Percentiles rank a stretch among this genome's conserved stretches.
These are phyloP conservation scores for Verticillium alfalfae DNA, from an alignment of 2,329 filamentous ascomycete species.

Conservation along the genomic window DNA sequence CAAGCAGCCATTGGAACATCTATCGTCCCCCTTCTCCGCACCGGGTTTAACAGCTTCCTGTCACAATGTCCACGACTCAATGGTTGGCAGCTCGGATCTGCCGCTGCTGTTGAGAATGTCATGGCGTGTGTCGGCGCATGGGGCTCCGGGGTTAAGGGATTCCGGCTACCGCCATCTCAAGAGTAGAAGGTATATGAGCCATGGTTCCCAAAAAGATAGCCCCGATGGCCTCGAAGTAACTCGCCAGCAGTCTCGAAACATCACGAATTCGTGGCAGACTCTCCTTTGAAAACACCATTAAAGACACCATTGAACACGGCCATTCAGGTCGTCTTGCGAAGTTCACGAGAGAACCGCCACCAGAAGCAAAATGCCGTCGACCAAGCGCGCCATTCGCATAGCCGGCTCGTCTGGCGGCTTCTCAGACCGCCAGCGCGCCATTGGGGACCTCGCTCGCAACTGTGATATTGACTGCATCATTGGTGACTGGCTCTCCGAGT, in stretches of 20 bases:
- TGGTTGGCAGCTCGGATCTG: too few relatives aligned
- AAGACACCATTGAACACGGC: neutral
- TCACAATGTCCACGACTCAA: neutral
- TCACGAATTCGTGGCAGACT: too few relatives aligned
- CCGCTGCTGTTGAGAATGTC: too few relatives aligned
- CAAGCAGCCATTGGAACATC: neutral
- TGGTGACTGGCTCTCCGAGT: conserved; percentile 24
- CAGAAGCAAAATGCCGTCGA: conserved; percentile 12
- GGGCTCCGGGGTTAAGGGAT: neutral
- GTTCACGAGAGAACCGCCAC: neutral
- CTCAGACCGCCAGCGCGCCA: conserved; percentile 34
- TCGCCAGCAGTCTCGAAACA: too few relatives aligned
- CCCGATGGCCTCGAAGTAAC: neutral
- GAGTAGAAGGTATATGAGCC: neutral
- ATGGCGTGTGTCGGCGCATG: neutral
- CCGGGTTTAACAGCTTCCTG: neutral
- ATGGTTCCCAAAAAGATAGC: neutral
- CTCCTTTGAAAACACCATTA: too few relatives aligned
- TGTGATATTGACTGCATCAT: conserved; percentile 24
- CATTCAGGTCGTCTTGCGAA: neutral
- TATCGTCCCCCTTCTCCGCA: neutral
- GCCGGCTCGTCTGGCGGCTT: conserved; percentile 36
- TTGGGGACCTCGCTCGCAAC: conserved; percentile 31
- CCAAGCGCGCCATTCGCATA: conserved; percentile 30
- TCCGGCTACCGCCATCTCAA: neutral